Base-by-base conservation (phyloP, 2,329 filamentous ascomycete species). In the Corynespora cassiicola region DNA sequence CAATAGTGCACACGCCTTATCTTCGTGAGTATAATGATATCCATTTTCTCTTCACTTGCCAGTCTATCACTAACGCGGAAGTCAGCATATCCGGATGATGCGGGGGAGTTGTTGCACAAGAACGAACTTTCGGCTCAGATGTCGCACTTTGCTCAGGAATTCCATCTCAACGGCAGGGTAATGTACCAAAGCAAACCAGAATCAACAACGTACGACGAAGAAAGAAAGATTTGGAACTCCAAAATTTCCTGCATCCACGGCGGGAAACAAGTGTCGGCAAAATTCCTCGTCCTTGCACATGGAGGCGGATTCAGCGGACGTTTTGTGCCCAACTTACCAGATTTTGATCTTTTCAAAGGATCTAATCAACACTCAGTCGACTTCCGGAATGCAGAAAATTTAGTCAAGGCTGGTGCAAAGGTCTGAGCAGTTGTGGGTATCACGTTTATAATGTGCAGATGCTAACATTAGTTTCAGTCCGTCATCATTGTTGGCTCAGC, bases 1-100 rank as follows among this genome's bases (percentile, higher is more conserved):
- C 63, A 0, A 54, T 50, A 22, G 68, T 63, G 34, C 59, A 71
- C 15, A 41, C 68, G 35, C 70, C 71, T 0, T 73, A 63, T 28
- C 46, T 68, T 19, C 14, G 58, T 65, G 45, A 55, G 56, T 21
- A 7, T 6, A 8, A 10, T 12, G 5, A 21, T 33, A 30, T 7
- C 24, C 12, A 10, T 5, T 10, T 7, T 6, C 5, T 31, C 7
- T 8, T 31, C 7, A 10, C 15, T 30, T 15, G 7, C 7, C 10
- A 0, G 3, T 25, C 10, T 22, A 10, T 29, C 12, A 25, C 17
- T 27, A 2, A 25, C 18, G 7, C 12, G 7, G 15, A 22, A 21
- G 2, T 9, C 14, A 54, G 43, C 11, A 30, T 65, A 59, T 31
- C 29, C 23, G 1, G 34, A 49, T 7, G 32, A 5, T 11, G n/a